phyloP scores from a whole-genome alignment of 2,329 filamentous ascomycete species.

The Eutypella sp. region DNA sequence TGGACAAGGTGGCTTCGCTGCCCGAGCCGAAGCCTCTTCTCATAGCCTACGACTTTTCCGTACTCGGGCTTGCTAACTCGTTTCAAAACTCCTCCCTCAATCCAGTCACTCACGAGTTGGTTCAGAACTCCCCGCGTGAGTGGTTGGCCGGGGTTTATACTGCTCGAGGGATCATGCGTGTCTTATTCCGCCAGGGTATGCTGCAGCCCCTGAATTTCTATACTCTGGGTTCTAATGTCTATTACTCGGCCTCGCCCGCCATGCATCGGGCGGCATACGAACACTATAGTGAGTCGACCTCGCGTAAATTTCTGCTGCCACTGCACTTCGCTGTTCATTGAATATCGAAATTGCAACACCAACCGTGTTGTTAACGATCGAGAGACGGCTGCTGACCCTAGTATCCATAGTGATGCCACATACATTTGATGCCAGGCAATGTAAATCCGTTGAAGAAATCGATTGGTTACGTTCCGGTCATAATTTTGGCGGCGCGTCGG shows the following conservation, averaged over 20 bases:
- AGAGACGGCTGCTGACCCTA: not conserved
- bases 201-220: constrained; percentile 64
- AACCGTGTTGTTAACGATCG: not conserved
- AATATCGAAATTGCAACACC: not conserved
- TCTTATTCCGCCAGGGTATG: constrained; percentile 56
- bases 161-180: constrained; percentile 50
- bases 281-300: constrained; percentile 36
- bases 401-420: constrained; percentile 53
- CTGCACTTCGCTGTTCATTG: not conserved
- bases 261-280: constrained; percentile 69
- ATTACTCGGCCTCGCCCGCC: constrained; percentile 65
- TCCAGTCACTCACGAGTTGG: constrained; percentile 42
- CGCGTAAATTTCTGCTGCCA: not conserved
- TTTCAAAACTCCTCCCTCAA: constrained; percentile 46
- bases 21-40: constrained; percentile 46
- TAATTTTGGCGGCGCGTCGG: constrained; percentile 62
- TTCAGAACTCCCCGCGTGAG: constrained; percentile 35
- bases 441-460: constrained; percentile 56
- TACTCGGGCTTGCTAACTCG: constrained; percentile 37
- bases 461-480: constrained; percentile 53
- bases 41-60: constrained; percentile 40
- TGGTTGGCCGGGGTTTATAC: constrained; percentile 48
- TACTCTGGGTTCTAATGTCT: constrained; percentile 62
- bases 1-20: constrained; percentile 39
- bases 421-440: constrained; percentile 55